Evolutionary conservation across 2,329 filamentous ascomycete species (phyloP), one percentile per base, ranked within the genome.

Genomic region (Paecilomyces formosus): DNA sequence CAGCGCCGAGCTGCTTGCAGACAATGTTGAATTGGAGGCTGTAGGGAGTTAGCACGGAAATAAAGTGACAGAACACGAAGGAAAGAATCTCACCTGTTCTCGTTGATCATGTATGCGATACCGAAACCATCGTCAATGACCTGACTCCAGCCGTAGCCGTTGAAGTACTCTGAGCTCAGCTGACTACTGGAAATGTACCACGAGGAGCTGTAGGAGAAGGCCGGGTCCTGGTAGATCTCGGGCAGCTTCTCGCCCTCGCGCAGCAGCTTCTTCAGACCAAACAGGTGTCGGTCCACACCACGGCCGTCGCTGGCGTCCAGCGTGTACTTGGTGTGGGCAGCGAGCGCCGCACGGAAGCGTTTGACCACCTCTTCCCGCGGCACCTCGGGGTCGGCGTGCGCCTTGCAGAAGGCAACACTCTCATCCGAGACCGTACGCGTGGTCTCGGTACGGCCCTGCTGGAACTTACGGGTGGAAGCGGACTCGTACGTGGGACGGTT

Each of bases 21-120:
- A 96, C 92, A 65, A 99, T 86, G 78, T 99, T 99, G 81, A 99
- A 97, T 84, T 97, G 94, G 63, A 99, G 83, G 75, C 91, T 96
- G 53, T 68, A 59, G 65, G 61, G 49, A 59, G 24, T 53, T 59
- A 55, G 39, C 22, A 49, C 18, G 8, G 5, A 30, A 30, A 2
- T 26, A 30, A 55, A 6, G 49, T 53, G 49, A 28, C 26, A 35
- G 30, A 24, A 58, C 24, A 2, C 30, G 26, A 24, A 26, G 51
- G 50, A 21, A 12, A 49, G 51, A 24, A 31, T 70, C 80, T 75
- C 72, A 90, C 88, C 86, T 92, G 76, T 97, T 96, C 82, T 97
- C 93, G 73, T 99, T 99, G 75, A 99, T 97, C 94, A 99, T 99
- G 75, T 99, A 99, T 45, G 94, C 94, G 71, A 99, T 96, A 64